Evolutionary conservation across 305 asterid species (phyloP).

Genomic region (Fraxinus latifolia): DNA sequence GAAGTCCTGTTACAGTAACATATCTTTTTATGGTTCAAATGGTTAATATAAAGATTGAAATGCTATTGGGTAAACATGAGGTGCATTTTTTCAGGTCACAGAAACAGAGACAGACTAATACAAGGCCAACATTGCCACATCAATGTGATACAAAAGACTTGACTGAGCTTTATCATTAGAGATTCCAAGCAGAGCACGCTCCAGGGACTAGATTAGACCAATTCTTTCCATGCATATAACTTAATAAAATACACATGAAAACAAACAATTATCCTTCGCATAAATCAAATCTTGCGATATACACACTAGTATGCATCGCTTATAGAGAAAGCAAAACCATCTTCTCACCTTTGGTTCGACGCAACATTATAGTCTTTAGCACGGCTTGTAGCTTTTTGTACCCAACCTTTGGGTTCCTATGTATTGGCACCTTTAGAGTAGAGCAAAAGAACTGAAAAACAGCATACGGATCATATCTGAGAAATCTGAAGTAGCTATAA

Average conservation of each 20-base stretch:
- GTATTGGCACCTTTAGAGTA: slow-evolving; percentile 75
- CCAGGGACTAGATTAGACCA: background rate
- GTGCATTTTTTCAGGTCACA: background rate
- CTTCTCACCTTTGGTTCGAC: slow-evolving; percentile 86
- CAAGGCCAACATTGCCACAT: slow-evolving; percentile 3
- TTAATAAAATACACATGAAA: slow-evolving; percentile 4
- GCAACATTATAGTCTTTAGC: slow-evolving; percentile 91
- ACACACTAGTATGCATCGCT: slow-evolving; percentile 1
- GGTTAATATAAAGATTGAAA: background rate
- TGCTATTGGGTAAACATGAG: background rate
- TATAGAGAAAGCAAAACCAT: background rate
- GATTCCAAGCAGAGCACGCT: slow-evolving; percentile 9
- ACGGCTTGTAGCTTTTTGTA: slow-evolving; percentile 91
- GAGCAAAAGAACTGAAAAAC: slow-evolving; percentile 67
- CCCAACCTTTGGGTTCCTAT: slow-evolving; percentile 68
- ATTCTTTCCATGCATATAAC: slow-evolving; percentile 3
- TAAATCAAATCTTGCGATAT: slow-evolving; percentile 5
- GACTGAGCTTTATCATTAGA: background rate
- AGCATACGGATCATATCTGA: slow-evolving; percentile 87
- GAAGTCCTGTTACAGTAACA: background rate
- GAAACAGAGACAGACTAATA: background rate
- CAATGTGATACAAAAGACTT: slow-evolving; percentile 5
- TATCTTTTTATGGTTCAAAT: background rate
- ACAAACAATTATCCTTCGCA: background rate
- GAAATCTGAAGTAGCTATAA: slow-evolving; percentile 96